These are phyloP conservation scores for Cucurbita pepo DNA, from an alignment of 306 rosid genomes.

Conservation along the genomic window DNA sequence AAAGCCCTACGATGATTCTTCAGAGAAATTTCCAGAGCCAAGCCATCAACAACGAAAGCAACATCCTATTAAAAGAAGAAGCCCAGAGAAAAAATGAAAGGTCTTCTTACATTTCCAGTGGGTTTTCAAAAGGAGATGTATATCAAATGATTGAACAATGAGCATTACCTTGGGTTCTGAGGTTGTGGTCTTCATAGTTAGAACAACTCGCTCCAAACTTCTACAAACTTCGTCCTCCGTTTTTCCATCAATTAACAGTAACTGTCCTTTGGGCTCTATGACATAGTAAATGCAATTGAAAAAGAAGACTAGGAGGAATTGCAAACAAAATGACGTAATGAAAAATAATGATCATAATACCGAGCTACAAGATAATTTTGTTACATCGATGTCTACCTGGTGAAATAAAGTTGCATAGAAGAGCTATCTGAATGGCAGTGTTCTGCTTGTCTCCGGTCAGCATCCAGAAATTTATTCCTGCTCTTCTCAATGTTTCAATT, in stretches of 20 bases:
- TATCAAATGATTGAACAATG: not conserved
- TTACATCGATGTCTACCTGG: constrained; percentile 50
- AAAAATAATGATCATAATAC: not conserved
- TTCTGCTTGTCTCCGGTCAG: constrained; percentile 96
- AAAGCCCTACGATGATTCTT: constrained; percentile 72
- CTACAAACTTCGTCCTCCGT: constrained; percentile 73
- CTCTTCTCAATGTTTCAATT: constrained; percentile 78
- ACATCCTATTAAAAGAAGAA: constrained; percentile 37
- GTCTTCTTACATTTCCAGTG: not conserved
- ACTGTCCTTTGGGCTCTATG: constrained; percentile 94
- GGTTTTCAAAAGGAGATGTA: not conserved
- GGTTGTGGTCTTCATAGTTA: constrained; percentile 74
- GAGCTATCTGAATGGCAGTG: constrained; percentile 94
- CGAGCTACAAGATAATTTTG: not conserved
- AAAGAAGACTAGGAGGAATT: not conserved
- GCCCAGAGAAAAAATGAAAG: not conserved
- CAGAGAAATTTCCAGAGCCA: constrained; percentile 98
- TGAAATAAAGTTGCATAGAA: constrained; percentile 88
- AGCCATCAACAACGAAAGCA: constrained; percentile 95
- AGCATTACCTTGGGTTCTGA: constrained; percentile 81
- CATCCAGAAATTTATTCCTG: constrained; percentile 99
- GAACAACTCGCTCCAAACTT: constrained; percentile 89
- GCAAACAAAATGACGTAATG: not conserved
- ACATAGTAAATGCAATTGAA: not conserved
- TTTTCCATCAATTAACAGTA: constrained; percentile 82